Evolutionary conservation across 2,329 filamentous ascomycete genomes (phyloP).

Genomic region (Sporothrix inflata): DNA sequence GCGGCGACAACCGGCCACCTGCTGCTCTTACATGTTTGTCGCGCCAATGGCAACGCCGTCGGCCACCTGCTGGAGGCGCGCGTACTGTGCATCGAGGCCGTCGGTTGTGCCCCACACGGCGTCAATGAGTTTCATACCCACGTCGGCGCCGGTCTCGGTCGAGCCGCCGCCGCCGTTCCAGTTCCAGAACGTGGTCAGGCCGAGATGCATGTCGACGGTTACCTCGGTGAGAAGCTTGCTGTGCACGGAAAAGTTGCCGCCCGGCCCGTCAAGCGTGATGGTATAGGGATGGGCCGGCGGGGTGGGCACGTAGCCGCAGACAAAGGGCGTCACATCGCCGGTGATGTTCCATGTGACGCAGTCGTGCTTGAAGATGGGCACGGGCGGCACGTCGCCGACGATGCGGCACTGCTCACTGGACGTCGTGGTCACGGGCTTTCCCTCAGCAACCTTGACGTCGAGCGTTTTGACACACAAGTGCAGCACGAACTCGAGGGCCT

Average conservation of each 20-base stretch:
- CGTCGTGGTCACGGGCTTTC: background rate
- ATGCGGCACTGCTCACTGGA: background rate
- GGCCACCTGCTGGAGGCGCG: slow-evolving; percentile 3
- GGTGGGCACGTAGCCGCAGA: slow-evolving; percentile 14
- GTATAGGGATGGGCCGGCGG: background rate
- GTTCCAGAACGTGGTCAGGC: slow-evolving; percentile 16
- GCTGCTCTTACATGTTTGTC: slow-evolving; percentile 4
- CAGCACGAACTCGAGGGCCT: slow-evolving; percentile 11
- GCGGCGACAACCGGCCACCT: background rate
- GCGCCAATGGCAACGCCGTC: slow-evolving; percentile 6
- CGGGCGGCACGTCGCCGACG: background rate
- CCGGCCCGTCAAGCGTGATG: background rate
- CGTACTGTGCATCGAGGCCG: slow-evolving; percentile 16
- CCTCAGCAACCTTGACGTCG: background rate
- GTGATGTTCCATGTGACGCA: slow-evolving; percentile 22
- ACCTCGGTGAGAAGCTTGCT: slow-evolving; percentile 4
- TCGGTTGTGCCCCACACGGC: slow-evolving; percentile 21
- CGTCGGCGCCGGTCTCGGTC: slow-evolving; percentile 12
- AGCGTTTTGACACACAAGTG: slow-evolving; percentile 21
- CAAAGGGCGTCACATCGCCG: slow-evolving; percentile 16
- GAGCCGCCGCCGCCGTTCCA: slow-evolving; percentile 21
- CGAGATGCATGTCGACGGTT: slow-evolving; percentile 19
- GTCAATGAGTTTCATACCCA: slow-evolving; percentile 21
- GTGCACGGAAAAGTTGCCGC: slow-evolving; percentile 3
- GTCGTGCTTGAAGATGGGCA: slow-evolving; percentile 15